A percentile compares a stretch with the other conserved stretches of the same genome.
Evolutionary conservation across 2,329 filamentous ascomycete species (phyloP).

Genomic region (Nothophoma quercina): DNA sequence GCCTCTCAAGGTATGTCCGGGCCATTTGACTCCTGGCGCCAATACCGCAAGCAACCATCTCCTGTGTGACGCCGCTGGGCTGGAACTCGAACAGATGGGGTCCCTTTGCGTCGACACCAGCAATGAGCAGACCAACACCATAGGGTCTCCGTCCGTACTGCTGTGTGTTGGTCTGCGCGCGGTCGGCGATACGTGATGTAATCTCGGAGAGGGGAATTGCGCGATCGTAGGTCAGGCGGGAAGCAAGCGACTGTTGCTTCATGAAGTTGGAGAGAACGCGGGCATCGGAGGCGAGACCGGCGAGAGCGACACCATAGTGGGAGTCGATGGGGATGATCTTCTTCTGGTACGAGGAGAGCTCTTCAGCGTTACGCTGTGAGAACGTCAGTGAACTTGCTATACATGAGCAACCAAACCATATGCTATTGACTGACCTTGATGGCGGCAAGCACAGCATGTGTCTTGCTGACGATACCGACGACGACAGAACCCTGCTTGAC

Average conservation of each 20-base stretch:
- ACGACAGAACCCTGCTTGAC: conserved; percentile 99
- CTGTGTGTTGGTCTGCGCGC: conserved; percentile 97
- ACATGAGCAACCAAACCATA: conserved; percentile 4
- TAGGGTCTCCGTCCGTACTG: conserved; percentile 97
- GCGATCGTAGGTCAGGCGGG: conserved; percentile 94
- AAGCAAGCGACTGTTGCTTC: conserved; percentile 97
- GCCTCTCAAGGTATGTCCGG: conserved; percentile 92
- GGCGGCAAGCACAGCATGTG: conserved; percentile 92
- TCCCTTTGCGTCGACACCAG: conserved; percentile 91
- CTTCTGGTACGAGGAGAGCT: conserved; percentile 99
- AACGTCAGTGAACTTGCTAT: conserved; percentile 14
- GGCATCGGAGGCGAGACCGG: conserved; percentile 95
- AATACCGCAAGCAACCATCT: conserved; percentile 96
- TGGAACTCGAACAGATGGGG: conserved; percentile 99
- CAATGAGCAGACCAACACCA: conserved; percentile 90
- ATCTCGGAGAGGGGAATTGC: conserved; percentile 89
- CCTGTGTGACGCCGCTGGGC: conserved; percentile 92
- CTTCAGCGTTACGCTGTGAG: conserved; percentile 93
- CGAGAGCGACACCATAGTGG: conserved; percentile 93
- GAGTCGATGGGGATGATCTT: conserved; percentile 97
- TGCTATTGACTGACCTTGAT: conserved; percentile 76
- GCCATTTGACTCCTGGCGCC: conserved; percentile 97
- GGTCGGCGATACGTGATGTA: conserved; percentile 90
- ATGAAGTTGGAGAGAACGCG: conserved; percentile 99
- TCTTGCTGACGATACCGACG: conserved; percentile 96